These are phyloP conservation scores for Phytophthora idaei DNA, from an alignment of 352 stramenopile species.

Conservation along the genomic window DNA sequence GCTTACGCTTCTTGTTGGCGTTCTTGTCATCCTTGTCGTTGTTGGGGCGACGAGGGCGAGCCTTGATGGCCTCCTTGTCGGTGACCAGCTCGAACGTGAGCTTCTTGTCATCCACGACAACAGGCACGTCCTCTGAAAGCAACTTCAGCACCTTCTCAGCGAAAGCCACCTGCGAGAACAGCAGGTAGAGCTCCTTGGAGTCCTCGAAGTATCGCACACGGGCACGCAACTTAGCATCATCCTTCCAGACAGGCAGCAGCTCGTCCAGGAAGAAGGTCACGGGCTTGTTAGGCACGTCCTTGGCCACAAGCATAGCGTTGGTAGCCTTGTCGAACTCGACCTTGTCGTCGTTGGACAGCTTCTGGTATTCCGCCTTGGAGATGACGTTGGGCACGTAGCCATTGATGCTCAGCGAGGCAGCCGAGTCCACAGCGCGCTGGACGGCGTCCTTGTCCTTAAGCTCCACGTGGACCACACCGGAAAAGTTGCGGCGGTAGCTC, in stretches of 20 bases:
- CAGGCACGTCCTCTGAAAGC: conserved; percentile 39
- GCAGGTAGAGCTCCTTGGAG: conserved; percentile 74
- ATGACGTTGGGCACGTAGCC: conserved; percentile 63
- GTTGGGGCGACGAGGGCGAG: conserved; percentile 60
- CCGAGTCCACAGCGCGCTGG: conserved; percentile 53
- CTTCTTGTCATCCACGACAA: conserved; percentile 68
- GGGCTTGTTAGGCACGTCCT: conserved; percentile 77
- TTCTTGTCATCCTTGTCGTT: conserved; percentile 47
- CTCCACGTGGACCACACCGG: conserved; percentile 77
- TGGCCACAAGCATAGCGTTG: conserved; percentile 81
- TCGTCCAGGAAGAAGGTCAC: conserved; percentile 77
- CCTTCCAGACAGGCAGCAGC: conserved; percentile 72
- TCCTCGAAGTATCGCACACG: conserved; percentile 75
- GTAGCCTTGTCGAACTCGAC: conserved; percentile 87
- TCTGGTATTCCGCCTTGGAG: conserved; percentile 56
- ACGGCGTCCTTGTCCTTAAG: conserved; percentile 65
- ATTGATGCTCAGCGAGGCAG: conserved; percentile 65
- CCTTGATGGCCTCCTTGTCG: conserved; percentile 72
- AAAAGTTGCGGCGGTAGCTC: conserved; percentile 73
- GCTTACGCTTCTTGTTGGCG: conserved; percentile 78
- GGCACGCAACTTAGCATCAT: conserved; percentile 66
- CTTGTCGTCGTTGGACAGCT: conserved; percentile 72
- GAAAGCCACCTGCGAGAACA: conserved; percentile 76
- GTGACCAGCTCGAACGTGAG: conserved; percentile 81
- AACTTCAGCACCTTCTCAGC: conserved; percentile 65